Percentiles rank a stretch among this genome's conserved stretches.
phyloP scores from a whole-genome alignment of 2,329 filamentous ascomycete genomes.

The Keithomyces neogunnii region DNA sequence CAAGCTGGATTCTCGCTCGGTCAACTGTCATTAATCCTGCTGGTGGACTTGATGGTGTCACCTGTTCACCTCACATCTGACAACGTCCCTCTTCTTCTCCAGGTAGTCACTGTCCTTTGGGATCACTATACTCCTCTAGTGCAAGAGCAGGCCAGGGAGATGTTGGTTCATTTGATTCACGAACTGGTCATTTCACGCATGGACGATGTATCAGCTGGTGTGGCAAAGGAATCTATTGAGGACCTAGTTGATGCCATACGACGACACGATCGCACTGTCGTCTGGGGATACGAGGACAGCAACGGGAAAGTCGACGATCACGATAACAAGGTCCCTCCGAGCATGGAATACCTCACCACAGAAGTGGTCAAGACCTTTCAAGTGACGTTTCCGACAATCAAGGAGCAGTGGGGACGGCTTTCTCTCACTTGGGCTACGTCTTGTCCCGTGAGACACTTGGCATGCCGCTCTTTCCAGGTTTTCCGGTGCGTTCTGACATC shows the following conservation, averaged over 20 bases:
- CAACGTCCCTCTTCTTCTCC: constrained; percentile 75
- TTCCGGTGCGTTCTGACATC: constrained; percentile 90
- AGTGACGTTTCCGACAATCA: constrained; percentile 74
- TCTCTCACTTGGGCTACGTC: constrained; percentile 94
- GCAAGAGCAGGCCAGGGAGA: constrained; percentile 92
- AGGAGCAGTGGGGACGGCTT: constrained; percentile 83
- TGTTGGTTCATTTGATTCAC: constrained; percentile 96
- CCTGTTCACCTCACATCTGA: constrained; percentile 74
- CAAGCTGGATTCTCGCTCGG: constrained; percentile 87
- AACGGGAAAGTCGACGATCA: constrained; percentile 69
- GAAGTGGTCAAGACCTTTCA: constrained; percentile 82
- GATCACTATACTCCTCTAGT: constrained; percentile 94
- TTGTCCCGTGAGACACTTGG: constrained; percentile 88
- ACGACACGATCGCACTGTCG: constrained; percentile 71
- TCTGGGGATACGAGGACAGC: constrained; percentile 92
- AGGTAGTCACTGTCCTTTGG: constrained; percentile 91
- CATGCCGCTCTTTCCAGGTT: constrained; percentile 94
- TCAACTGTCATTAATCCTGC: constrained; percentile 82
- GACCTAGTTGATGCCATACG: constrained; percentile 82
- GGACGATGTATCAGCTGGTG: constrained; percentile 55
- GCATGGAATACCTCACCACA: constrained; percentile 78
- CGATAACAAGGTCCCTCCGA: constrained; percentile 71
- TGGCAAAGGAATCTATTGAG: constrained; percentile 69
- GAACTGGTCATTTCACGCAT: constrained; percentile 79
- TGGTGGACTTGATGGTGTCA: constrained; percentile 94